phyloP scores from a whole-genome alignment of 2,329 filamentous ascomycete genomes.

The Fusarium beomiforme region DNA sequence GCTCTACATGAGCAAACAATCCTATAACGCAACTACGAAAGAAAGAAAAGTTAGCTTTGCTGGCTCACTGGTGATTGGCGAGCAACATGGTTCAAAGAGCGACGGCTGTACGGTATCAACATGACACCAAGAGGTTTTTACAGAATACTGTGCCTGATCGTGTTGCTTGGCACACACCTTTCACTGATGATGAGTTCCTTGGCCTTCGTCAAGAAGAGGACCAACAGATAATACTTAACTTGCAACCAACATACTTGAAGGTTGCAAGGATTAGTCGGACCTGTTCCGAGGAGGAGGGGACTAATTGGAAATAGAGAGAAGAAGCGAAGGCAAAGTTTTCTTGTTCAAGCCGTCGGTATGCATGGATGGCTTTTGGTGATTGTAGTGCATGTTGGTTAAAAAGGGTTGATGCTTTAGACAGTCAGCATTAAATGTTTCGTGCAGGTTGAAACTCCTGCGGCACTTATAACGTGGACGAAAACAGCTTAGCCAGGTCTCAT shows the following conservation, averaged over 20 bases:
- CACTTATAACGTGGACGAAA: neutral
- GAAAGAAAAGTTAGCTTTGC: neutral
- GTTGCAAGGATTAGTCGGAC: conserved; percentile 26
- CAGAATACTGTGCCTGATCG: conserved; percentile 4
- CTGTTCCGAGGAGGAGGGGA: conserved; percentile 11
- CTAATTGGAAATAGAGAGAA: conserved; percentile 17
- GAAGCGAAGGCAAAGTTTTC: neutral
- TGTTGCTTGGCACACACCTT: conserved; percentile 5
- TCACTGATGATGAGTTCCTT: neutral
- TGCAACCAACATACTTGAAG: conserved; percentile 15
- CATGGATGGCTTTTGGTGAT: neutral
- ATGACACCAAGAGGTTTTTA: conserved; percentile 3
- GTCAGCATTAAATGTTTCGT: neutral
- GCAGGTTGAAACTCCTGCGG: neutral
- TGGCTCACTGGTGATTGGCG: conserved; percentile 2
- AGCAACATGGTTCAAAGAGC: neutral
- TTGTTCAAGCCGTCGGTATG: conserved; percentile 1
- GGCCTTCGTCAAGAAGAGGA: neutral
- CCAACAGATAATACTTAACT: conserved; percentile 18
- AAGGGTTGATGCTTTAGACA: neutral
- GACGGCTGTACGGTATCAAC: neutral
- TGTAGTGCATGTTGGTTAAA: neutral
- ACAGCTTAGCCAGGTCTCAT: conserved; percentile 1
- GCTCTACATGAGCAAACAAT: neutral
- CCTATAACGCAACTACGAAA: neutral